Evolutionary conservation across 768 basidiomycete genomes (phyloP).

Genomic region (Mrakia hoshinonis): DNA sequence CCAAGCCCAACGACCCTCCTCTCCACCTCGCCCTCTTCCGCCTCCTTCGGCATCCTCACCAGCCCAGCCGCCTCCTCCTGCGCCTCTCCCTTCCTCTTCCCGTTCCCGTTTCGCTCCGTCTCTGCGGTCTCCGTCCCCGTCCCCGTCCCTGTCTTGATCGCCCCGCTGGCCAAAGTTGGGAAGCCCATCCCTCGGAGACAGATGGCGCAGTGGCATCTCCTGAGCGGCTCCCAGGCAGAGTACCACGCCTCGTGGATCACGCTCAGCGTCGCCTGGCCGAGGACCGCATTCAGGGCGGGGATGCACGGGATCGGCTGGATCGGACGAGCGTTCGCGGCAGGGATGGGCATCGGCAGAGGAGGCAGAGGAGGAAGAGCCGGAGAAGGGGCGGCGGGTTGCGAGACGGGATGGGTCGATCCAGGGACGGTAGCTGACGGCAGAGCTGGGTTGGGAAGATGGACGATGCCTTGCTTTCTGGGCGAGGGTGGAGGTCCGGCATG

Average conservation of each 20-base stretch:
- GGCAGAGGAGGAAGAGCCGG: background rate
- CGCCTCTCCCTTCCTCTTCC: background rate
- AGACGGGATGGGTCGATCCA: background rate
- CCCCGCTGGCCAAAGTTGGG: background rate
- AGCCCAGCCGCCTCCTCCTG: background rate
- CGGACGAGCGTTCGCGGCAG: background rate
- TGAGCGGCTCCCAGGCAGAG: constrained; percentile 12
- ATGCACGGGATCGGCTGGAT: constrained; percentile 14
- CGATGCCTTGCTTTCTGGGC: background rate
- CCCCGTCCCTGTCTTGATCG: too few species aligned
- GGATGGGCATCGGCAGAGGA: too few species aligned
- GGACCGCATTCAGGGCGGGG: background rate
- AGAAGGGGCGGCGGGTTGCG: background rate
- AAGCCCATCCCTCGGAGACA: constrained; percentile 13
- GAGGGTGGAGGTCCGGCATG: background rate
- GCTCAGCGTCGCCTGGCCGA: background rate
- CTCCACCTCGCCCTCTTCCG: background rate
- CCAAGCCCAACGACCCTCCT: background rate
- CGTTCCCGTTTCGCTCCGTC: background rate
- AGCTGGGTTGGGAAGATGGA: background rate
- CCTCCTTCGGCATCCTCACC: background rate
- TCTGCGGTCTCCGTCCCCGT: background rate
- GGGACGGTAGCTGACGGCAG: background rate
- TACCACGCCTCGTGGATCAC: constrained; percentile 3
- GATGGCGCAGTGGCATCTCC: constrained; percentile 13